phyloP scores from a whole-genome alignment of 176 grass and related monocot species.

The Paspalum notatum region DNA sequence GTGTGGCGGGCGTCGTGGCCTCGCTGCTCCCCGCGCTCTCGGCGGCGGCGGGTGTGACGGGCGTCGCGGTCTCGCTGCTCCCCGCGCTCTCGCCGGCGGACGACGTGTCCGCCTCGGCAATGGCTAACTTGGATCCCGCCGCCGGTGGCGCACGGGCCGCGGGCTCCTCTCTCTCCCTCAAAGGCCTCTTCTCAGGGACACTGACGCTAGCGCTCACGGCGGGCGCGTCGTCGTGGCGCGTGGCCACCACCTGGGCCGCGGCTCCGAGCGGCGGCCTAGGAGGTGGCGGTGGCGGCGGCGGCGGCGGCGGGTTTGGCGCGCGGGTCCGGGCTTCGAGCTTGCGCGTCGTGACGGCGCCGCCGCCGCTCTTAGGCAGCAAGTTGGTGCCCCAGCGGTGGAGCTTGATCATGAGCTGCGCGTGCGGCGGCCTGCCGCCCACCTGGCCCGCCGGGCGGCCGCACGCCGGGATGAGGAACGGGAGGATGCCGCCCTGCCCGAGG shows the following conservation, averaged over 20 bases:
- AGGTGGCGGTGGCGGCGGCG: too few relatives aligned
- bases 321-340: not conserved
- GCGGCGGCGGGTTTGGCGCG: not conserved
- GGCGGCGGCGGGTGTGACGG: not conserved
- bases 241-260: not conserved
- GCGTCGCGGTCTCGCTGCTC: constrained; percentile 15
- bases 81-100: constrained; percentile 5
- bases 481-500: not conserved
- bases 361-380: constrained; percentile 9
- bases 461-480: constrained; percentile 8
- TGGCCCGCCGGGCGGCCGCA: not conserved
- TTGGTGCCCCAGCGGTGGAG: constrained; percentile 31
- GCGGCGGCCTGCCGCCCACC: constrained; percentile 2
- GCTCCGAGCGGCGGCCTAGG: not conserved
- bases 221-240: not conserved
- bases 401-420: constrained; percentile 12
- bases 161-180: constrained; percentile 59
- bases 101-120: not conserved
- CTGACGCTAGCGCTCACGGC: not conserved
- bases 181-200: constrained; percentile 51
- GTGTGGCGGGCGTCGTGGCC: not conserved
- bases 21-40: constrained; percentile 20
- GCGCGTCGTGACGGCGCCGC: not conserved
- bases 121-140: constrained; percentile 4
- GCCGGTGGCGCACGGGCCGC: not conserved